Evolutionary conservation across 2,329 filamentous ascomycete genomes (phyloP), one percentile per base, ranked within the genome.

Genomic region (Phyllosticta paracitricarpa): DNA sequence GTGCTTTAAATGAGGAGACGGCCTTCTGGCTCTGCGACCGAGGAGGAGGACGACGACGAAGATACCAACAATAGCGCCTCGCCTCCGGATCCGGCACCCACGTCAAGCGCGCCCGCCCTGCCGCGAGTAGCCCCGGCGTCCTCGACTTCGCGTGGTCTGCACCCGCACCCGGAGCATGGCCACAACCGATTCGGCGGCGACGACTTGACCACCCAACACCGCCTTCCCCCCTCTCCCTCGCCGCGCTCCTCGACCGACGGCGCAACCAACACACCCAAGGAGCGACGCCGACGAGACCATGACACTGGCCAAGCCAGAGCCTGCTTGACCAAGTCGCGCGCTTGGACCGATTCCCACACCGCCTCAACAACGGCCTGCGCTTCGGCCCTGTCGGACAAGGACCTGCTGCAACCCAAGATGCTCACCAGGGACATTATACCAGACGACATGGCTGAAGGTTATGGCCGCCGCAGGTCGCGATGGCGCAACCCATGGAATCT

Each of bases 401-500:
- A 66, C 54, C 58, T 58, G 53, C 57, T 56, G 19, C 63, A 65
- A 26, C 65, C 67, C 63, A 60, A 52, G 28, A 59, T 66, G 59
- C 62, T 66, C 33, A 66, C 66, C 22, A 71, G 70, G 65, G 68
- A 72, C 61, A 71, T 68, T 24, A 68, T 66, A 48, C 65, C 63
- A 55, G 69, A 72, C 62, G 71, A 64, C 64, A 69, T 70, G 65
- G 65, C 64, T 24, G 69, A 71, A 54, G 58, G 63, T 9, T 66
- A 67, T 48, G 63, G 62, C 58, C 72, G 70, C 62, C 76, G 76
- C 64, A 73, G 76, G 58, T 72, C 75, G 52, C 77, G 78, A 60
- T 71, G 78, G 66, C 80, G 78, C 66, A 85, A 79, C 68, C 82
- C 83, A 1, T 88, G 85, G 84, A 75, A 81, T 58, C 83, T 79